phyloP scores from a whole-genome alignment of 2,329 filamentous ascomycete genomes.

The Botryosphaeria dothidea region DNA sequence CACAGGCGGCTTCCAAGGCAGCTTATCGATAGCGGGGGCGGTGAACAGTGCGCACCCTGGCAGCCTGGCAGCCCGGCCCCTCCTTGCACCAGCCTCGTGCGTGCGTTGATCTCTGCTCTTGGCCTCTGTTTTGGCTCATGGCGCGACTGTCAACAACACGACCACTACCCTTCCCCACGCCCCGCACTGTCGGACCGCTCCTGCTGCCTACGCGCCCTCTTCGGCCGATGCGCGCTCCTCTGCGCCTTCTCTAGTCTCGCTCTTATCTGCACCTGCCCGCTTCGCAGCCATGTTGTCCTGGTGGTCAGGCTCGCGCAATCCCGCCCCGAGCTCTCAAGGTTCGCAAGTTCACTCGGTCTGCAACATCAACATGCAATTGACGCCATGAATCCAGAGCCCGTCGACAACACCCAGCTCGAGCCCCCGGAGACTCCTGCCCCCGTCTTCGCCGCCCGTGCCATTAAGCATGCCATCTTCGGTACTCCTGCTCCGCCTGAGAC shows the following conservation, averaged over 20 bases:
- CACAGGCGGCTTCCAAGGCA: not conserved
- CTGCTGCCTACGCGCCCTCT: not conserved
- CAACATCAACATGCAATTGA: not conserved
- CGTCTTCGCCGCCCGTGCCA: conserved; percentile 67
- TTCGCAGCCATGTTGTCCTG: conserved; percentile 36
- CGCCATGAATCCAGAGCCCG: conserved; percentile 3
- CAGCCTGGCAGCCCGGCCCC: too few species aligned
- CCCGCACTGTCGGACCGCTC: not conserved
- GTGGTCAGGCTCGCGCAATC: conserved; percentile 25
- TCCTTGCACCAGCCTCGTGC: not conserved
- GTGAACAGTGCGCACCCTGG: not conserved
- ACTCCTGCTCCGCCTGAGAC: conserved; percentile 57
- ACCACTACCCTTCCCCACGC: not conserved
- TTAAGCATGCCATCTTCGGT: conserved; percentile 65
- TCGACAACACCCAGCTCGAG: conserved; percentile 36
- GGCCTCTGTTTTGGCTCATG: not conserved
- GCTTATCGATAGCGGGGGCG: conserved; percentile 17
- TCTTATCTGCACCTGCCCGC: not conserved
- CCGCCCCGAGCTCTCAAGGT: conserved; percentile 4
- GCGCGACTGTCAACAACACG: not conserved
- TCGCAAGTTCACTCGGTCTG: not conserved
- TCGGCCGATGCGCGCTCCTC: not conserved
- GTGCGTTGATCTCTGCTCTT: not conserved
- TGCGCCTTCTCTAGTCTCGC: not conserved
- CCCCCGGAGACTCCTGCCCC: conserved; percentile 66